Evolutionary conservation across 441 rosid genomes (phyloP), one percentile per base, ranked within the genome.

Genomic region (Cnidoscolus chayamansa): DNA sequence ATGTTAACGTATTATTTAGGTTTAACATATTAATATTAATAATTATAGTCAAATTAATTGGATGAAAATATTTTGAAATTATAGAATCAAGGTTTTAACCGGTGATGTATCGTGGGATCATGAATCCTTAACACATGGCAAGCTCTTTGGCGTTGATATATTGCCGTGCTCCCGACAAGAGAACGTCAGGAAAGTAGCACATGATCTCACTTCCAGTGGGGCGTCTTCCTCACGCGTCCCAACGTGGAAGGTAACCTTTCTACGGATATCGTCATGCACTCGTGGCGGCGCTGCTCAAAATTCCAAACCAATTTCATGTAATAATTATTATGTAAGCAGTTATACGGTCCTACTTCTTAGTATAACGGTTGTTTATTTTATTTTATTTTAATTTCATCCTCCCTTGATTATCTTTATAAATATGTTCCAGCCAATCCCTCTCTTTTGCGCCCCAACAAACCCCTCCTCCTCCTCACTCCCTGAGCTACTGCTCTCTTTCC

Each of bases 231-330:
- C 77, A 78, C 80, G 79, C 80, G 59, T 55, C 47, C 49, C 37
- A 40, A 32, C 45, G 73, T 56, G 60, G 67, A 77, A 31, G 69
- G 63, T 35, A 16, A 31, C 31, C 56, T 72, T 79, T 58, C 67
- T 37, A 9, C 35, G 25, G 25, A 30, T 60, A 60, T 65, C 77
- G 74, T 77, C 73, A 59, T 49, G 77, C 82, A 70, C 63, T 65
- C 64, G 77, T 72, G 82, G 84, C 85, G 87, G 85, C 81, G 84
- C 76, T 47, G 68, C 59, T 53, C 19, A 7, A 45, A 37, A 20
- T 67, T 49, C 74, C 48, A 7, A n/a, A 59, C 63, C 37, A 47
- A 55, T 60, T 76, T 69, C 20, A 37, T 51, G 19, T 56, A 48
- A 45, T n/a, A 35, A 20, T 50, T 71, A 20, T 50, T 71, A 53